Evolutionary conservation across 164 flowering plant species (phyloP).

Genomic region (Cinnamomum chago): DNA sequence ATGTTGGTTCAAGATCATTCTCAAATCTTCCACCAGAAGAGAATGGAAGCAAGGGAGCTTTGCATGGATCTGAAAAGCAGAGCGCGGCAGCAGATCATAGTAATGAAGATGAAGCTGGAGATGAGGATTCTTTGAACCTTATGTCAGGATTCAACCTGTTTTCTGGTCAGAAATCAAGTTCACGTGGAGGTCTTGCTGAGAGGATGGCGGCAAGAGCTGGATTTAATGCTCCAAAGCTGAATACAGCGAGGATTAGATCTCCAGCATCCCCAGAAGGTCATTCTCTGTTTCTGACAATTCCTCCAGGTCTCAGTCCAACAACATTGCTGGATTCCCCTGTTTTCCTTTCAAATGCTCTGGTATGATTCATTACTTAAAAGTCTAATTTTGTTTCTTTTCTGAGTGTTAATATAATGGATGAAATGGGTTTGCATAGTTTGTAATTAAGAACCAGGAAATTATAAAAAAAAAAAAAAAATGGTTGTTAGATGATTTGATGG

Average conservation of each 20-base stretch:
- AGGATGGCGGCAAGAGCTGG: conserved; percentile 89
- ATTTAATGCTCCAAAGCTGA: conserved; percentile 67
- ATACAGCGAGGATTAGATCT: conserved; percentile 50
- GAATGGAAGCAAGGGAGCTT: conserved; percentile 20
- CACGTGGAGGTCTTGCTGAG: conserved; percentile 58
- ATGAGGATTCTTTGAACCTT: conserved; percentile 17
- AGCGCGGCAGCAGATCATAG: conserved; percentile 10
- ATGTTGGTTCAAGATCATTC: conserved; percentile 29
- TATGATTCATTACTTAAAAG: conserved; percentile 22
- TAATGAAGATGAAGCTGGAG: conserved; percentile 8
- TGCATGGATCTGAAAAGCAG: conserved; percentile 20
- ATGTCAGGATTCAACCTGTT: conserved; percentile 17
- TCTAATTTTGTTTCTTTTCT: background rate
- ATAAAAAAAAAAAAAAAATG: background rate
- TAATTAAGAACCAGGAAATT: background rate
- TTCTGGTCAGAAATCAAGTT: conserved; percentile 32
- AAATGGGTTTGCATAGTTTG: background rate
- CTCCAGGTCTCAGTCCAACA: conserved; percentile 85
- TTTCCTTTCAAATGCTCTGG: conserved; percentile 77
- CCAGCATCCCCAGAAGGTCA: conserved; percentile 32
- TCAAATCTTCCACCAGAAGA: conserved; percentile 20
- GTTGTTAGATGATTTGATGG: background rate
- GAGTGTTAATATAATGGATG: background rate
- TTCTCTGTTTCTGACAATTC: conserved; percentile 68
- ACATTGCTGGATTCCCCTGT: conserved; percentile 82